A percentile compares a stretch with the other conserved stretches of the same genome.
phyloP scores from a whole-genome alignment of 2,329 filamentous ascomycete genomes.

The Pseudogymnoascus sp. region DNA sequence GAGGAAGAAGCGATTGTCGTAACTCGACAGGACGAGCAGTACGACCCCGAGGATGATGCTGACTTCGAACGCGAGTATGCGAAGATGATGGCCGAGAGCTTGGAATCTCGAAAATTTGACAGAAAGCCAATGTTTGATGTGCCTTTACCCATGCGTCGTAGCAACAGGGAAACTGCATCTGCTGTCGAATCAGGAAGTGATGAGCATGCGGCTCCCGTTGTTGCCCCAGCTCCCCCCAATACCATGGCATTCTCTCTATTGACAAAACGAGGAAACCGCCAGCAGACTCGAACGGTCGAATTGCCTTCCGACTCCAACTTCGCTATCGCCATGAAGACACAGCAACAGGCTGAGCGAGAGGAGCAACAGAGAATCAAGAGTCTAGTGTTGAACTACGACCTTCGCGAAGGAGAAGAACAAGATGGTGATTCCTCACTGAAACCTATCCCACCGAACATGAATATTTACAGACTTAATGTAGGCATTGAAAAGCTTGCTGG shows the following conservation, averaged over 20 bases:
- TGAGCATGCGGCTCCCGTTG: constrained; percentile 24
- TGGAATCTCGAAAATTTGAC: constrained; percentile 93
- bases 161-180: constrained; percentile 50
- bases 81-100: constrained; percentile 95
- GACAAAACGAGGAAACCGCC: constrained; percentile 91
- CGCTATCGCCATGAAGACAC: constrained; percentile 89
- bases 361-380: constrained; percentile 99
- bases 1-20: constrained; percentile 86
- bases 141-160: constrained; percentile 80
- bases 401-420: constrained; percentile 70
- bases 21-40: constrained; percentile 78
- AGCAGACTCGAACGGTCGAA: constrained; percentile 86
- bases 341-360: constrained; percentile 89
- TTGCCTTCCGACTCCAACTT: constrained; percentile 87
- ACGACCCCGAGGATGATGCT: constrained; percentile 88
- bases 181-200: constrained; percentile 33
- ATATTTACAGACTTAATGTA: constrained; percentile 47
- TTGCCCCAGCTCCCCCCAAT: constrained; percentile 31
- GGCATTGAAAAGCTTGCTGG: constrained; percentile 46
- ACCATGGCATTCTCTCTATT: constrained; percentile 97
- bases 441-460: constrained; percentile 39
- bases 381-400: constrained; percentile 90
- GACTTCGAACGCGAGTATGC: constrained; percentile 97
- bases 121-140: constrained; percentile 92
- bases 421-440: constrained; percentile 57